Evolutionary conservation across 306 rosid genomes (phyloP).

Genomic region (Fagus crenata): DNA sequence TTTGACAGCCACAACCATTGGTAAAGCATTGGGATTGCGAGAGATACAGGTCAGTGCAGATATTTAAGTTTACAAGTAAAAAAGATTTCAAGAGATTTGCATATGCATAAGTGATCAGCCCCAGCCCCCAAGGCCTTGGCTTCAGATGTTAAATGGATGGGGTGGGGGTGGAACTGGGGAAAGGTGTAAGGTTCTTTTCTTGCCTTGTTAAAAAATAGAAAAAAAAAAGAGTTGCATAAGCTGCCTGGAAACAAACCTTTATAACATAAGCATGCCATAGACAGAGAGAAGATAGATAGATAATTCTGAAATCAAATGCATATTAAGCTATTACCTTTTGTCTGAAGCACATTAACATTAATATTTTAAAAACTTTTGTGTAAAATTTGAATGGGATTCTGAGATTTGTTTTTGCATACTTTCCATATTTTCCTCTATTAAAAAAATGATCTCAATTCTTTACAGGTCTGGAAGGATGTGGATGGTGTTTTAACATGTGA

Average conservation of each 20-base stretch:
- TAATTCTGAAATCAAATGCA: neutral
- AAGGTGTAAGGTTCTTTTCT: neutral
- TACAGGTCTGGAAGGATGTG: constrained; percentile 99
- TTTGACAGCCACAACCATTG: constrained; percentile 93
- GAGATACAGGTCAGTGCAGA: constrained; percentile 74
- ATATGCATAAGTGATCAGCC: constrained; percentile 16
- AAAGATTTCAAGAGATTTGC: constrained; percentile 2
- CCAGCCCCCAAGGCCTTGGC: constrained; percentile 16
- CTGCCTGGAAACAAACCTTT: neutral
- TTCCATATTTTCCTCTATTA: constrained; percentile 4
- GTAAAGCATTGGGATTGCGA: constrained; percentile 86
- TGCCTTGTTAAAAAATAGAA: neutral
- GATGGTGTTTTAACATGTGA: constrained; percentile 97
- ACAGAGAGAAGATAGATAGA: neutral
- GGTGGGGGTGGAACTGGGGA: constrained; percentile 17
- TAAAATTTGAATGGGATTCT: constrained; percentile 17
- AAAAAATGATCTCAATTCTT: constrained; percentile 23
- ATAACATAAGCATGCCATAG: neutral
- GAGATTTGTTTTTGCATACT: constrained; percentile 12
- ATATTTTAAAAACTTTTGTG: neutral
- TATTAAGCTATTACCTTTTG: neutral
- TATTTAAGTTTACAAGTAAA: constrained; percentile 6
- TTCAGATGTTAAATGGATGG: constrained; percentile 15
- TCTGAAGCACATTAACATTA: neutral
- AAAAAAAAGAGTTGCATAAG: neutral